A percentile compares a stretch with the other conserved stretches of the same genome.
Evolutionary conservation across 768 basidiomycete species (phyloP).

Genomic region (Boletus vermiculosoides): DNA sequence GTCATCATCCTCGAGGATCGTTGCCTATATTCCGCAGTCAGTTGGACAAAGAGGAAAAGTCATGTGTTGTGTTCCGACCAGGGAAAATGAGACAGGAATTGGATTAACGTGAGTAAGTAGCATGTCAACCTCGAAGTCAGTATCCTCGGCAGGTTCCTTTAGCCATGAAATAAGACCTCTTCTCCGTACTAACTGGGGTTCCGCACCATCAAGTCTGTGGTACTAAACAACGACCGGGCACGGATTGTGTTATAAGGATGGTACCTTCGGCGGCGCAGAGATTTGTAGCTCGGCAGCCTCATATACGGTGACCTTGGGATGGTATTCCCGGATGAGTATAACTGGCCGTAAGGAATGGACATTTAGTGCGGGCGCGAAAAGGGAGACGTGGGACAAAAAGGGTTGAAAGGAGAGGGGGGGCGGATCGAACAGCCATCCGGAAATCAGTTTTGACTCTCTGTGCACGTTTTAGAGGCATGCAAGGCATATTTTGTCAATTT

Average conservation of each 20-base stretch:
- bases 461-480: slow-evolving; percentile 31
- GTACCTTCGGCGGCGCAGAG: slow-evolving; percentile 18
- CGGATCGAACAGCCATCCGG: slow-evolving; percentile 9
- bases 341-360: slow-evolving; percentile 22
- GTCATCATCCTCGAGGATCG: slow-evolving; percentile 20
- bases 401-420: slow-evolving; percentile 1
- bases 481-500: slow-evolving; percentile 12
- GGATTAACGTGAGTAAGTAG: neutral
- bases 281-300: slow-evolving; percentile 25
- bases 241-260: slow-evolving; percentile 20
- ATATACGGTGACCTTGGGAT: slow-evolving; percentile 9
- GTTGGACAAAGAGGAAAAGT: neutral
- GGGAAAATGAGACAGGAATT: slow-evolving; percentile 7
- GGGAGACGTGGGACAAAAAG: neutral
- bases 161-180: slow-evolving; percentile 4
- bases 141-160: slow-evolving; percentile 17
- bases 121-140: slow-evolving; percentile 6
- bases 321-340: slow-evolving; percentile 7
- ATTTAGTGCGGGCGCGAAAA: slow-evolving; percentile 11
- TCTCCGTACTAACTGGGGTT: neutral
- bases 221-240: neutral
- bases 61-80: slow-evolving; percentile 11
- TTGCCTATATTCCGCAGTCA: slow-evolving; percentile 10
- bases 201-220: slow-evolving; percentile 12
- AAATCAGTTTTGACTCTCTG: slow-evolving; percentile 12